Base-by-base conservation (phyloP, 2,329 filamentous ascomycete species). In the Trichoderma polysporum region DNA sequence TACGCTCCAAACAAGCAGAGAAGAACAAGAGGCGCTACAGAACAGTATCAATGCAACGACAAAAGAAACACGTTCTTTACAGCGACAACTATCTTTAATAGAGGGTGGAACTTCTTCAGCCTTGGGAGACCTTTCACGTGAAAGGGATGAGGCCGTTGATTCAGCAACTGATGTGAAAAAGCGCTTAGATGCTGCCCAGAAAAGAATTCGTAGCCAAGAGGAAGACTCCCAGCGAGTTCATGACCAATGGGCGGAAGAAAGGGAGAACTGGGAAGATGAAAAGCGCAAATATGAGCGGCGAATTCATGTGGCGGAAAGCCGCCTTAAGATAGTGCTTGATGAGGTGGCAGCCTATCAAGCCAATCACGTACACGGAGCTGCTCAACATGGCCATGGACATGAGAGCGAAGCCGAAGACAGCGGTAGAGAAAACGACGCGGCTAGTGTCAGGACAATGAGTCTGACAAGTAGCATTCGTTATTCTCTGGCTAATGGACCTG, bases 41-140 rank as follows among this genome's bases (percentile, higher is more conserved):
- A 83, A 84, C 25, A 87, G 84, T 47, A 75, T 93, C 1, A 80
- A 87, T 1, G 84, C 84, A 17, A 88, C 85, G 4, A 84, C 86
- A 37, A 94, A 93, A 76, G 94, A 99, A 75, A 89, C 83, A 67
- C 88, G 93, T 31, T 91, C 90, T 2, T 81, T 94, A 22, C 95
- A 95, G 77, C 90, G 93, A 49, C 94, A 98, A 76, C 82, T 98
- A 69, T 88, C 94, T 63, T 83, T 96, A 54, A 83, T 97, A 6
- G 95, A 99, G 78, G 93, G 91, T 50, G 94, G 94, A 15, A 93
- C 93, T 0, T 90, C 92, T 3, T 94, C 93, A 13, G 94, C 94
- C 1, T 82, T 98, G 10, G 89, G 91, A 57, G 92, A 96, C 72
- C 81, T 99, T 56, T 89, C 90, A 17, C 89, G 89, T 59, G 95